These are phyloP conservation scores for Aspergillus proliferans DNA, from an alignment of 2,329 filamentous ascomycete genomes.

Conservation along the genomic window DNA sequence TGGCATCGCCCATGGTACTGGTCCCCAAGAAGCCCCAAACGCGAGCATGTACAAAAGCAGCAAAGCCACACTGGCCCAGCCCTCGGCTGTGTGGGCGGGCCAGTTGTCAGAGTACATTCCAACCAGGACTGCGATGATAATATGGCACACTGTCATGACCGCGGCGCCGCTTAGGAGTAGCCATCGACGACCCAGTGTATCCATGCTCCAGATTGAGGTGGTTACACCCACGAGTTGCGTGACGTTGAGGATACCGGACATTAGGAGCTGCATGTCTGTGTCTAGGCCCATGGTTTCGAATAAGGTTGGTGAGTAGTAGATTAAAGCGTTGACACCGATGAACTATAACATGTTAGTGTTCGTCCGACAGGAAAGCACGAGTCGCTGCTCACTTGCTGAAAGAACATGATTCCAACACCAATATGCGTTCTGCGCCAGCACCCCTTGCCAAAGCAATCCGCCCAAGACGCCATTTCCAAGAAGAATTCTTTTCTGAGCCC, in stretches of 20 bases:
- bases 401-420: conserved; percentile 51
- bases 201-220: conserved; percentile 46
- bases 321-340: conserved; percentile 50
- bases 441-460: conserved; percentile 46
- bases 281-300: conserved; percentile 47
- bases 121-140: conserved; percentile 50
- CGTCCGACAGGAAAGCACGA: neutral
- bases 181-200: conserved; percentile 42
- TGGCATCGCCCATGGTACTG: conserved; percentile 42
- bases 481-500: conserved; percentile 32
- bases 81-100: conserved; percentile 45
- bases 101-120: conserved; percentile 48
- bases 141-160: conserved; percentile 43
- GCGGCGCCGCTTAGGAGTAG: conserved; percentile 42
- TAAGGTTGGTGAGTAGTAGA: conserved; percentile 57
- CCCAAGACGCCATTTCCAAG: conserved; percentile 45
- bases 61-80: conserved; percentile 53
- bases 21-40: conserved; percentile 56
- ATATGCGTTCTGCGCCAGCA: conserved; percentile 48
- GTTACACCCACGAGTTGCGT: conserved; percentile 43
- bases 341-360: conserved; percentile 26
- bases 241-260: conserved; percentile 51
- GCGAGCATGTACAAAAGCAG: conserved; percentile 58
- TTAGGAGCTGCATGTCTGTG: conserved; percentile 44
- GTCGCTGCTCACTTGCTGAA: conserved; percentile 42